Percentiles rank a stretch among this genome's conserved stretches.
Evolutionary conservation across 2,329 filamentous ascomycete species (phyloP).

Genomic region (Fusarium palustre): DNA sequence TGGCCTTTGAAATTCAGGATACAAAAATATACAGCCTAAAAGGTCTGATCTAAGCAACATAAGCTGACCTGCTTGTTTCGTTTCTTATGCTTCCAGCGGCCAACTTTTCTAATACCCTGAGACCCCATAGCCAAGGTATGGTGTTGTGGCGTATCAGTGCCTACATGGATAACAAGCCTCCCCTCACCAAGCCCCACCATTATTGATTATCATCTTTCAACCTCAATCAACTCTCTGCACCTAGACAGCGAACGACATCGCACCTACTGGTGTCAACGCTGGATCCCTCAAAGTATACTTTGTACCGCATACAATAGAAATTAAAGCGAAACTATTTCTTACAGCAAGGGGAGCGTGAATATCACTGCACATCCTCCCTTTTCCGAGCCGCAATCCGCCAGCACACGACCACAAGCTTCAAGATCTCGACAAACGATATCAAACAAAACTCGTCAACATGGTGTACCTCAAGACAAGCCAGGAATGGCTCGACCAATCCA

Average conservation of each 20-base stretch:
- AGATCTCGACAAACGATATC: background rate
- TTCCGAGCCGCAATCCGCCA: constrained; percentile 1
- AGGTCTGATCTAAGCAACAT: too few species aligned
- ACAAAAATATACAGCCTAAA: too few species aligned
- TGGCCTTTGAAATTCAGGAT: too few species aligned
- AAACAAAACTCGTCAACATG: constrained; percentile 57
- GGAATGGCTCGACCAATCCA: constrained; percentile 91
- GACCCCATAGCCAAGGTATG: background rate
- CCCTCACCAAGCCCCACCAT: constrained; percentile 36
- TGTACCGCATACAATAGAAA: background rate
- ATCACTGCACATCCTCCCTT: background rate
- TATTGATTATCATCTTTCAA: constrained; percentile 35
- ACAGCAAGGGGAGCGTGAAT: background rate
- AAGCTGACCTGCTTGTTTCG: too few species aligned
- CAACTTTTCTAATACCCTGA: too few species aligned
- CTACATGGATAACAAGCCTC: constrained; percentile 4
- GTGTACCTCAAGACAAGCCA: constrained; percentile 85
- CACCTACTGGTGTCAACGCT: background rate
- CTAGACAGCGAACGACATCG: constrained; percentile 22
- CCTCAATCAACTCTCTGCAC: constrained; percentile 32
- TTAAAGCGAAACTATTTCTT: background rate
- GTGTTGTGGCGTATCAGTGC: constrained; percentile 21
- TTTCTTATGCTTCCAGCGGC: too few species aligned
- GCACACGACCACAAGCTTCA: constrained; percentile 19
- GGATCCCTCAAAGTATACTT: background rate